Base-by-base conservation (phyloP, 768 basidiomycete species). In the Lactifluus rugatus region DNA sequence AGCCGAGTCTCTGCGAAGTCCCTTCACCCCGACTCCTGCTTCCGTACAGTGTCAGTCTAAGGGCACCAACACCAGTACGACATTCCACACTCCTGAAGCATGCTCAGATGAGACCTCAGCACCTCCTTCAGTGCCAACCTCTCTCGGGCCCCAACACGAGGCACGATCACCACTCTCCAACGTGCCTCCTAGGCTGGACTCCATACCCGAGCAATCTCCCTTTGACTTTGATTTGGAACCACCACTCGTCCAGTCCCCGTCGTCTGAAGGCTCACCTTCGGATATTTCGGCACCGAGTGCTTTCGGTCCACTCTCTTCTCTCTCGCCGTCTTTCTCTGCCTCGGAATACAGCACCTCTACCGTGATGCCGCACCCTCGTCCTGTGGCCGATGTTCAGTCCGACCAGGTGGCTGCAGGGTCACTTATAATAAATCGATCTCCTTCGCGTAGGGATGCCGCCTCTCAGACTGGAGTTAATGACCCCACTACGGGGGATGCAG, bases 1-100 rank as follows among this genome's bases (percentile, higher is more conserved):
- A 17, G 36, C 28, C 2, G 50, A 46, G 3, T 1, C 21, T 28
- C 17, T 56, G 23, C 7, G 3, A 16, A 60, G 54, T 25, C 58
- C 58, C 2, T 39, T 52, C 37, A 60, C 59, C 13, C 54, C 59
- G 1, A 60, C 59, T 16, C 59, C 54, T 11, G 44, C 21, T 46
- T 60, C 54, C 2, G 25, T 60, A 26, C 49, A 14, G 7, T 21
- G 6, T 8, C 17, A 2, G 31, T 31, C 44, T 46, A 48, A 21
- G 16, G 46, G n/a, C 11, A 10, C 54, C 23, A 25, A 37, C 17
- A 36, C 16, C 21, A 13, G 36, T 2, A 7, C 16, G 9, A 17
- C 58, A 21, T 60, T 51, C 19, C 16, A 51, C 23, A 52, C 59
- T 5, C 13, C 49, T 19, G 26, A 17, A 32, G 2, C 36, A 5